Conservation (phyloP, 1,139 yeast genomes). For the Geotrichum klebahnii region DNA sequence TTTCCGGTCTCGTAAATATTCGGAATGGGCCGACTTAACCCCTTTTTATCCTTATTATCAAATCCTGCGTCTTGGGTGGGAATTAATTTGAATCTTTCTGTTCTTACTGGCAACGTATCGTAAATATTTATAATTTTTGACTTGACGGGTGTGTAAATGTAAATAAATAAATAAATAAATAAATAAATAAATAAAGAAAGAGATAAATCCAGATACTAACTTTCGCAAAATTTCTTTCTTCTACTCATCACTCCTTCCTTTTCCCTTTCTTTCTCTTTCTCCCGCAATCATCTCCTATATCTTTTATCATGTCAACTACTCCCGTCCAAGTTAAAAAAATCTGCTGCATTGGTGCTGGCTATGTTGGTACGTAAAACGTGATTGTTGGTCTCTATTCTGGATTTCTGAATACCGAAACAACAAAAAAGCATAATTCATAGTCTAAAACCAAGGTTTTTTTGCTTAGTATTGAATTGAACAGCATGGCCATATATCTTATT, state of each 20-base stretch:
- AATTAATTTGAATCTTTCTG: too few relatives aligned
- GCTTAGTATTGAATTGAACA: neutral
- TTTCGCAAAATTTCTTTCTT: too few relatives aligned
- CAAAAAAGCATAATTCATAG: neutral
- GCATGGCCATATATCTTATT: neutral
- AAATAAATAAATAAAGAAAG: neutral
- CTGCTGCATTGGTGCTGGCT: conserved; percentile 36
- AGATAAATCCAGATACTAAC: too few relatives aligned
- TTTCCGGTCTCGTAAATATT: too few relatives aligned
- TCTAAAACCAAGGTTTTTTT: neutral
- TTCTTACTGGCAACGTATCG: too few relatives aligned
- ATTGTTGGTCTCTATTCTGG: too few relatives aligned
- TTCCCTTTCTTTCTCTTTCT: neutral
- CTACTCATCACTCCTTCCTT: neutral
- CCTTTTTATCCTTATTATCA: too few relatives aligned
- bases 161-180: neutral
- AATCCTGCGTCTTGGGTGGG: too few relatives aligned
- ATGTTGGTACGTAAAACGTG: conserved; percentile 33
- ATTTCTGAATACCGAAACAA: neutral
- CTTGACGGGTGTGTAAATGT: too few relatives aligned
- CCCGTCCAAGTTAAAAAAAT: conserved; percentile 22
- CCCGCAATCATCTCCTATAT: neutral
- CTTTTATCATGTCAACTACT: conserved; percentile 8
- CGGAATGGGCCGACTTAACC: too few relatives aligned
- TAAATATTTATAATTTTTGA: too few relatives aligned